A percentile compares a stretch with the other conserved stretches of the same genome.
These are phyloP conservation scores for Malus sieversii DNA, from an alignment of 306 rosid genomes.

Conservation along the genomic window DNA sequence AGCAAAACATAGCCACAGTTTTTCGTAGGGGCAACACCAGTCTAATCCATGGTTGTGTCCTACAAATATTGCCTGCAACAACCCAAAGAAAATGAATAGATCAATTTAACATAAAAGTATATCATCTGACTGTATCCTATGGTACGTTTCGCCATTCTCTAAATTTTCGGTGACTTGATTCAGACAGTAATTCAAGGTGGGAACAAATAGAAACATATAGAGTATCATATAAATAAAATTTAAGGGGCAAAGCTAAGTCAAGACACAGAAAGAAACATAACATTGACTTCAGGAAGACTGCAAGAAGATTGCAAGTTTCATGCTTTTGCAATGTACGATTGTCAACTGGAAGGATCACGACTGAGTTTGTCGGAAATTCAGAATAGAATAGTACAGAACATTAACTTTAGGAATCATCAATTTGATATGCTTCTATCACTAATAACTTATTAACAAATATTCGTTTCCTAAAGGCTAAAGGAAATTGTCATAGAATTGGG, in stretches of 20 bases:
- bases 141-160: not conserved
- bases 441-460: not conserved
- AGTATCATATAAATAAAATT: not conserved
- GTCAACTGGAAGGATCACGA: not conserved
- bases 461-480: not conserved
- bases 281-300: too few species aligned
- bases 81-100: constrained; percentile 3
- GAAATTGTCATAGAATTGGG: not conserved
- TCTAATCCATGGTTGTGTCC: constrained; percentile 90
- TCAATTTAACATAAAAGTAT: not conserved
- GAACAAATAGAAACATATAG: not conserved
- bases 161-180: not conserved
- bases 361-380: not conserved
- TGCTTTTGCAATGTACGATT: not conserved
- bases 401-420: not conserved
- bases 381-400: not conserved
- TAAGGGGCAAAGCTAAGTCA: not conserved
- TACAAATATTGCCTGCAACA: constrained; percentile 67
- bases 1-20: constrained; percentile 70
- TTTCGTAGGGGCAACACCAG: constrained; percentile 71
- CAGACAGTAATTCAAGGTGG: not conserved
- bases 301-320: not conserved
- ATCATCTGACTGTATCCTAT: not conserved
- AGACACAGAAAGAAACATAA: not conserved
- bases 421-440: not conserved